These are phyloP conservation scores for Entomortierella beljakovae DNA, from an alignment of 192 early-diverging fungal species.

Conservation along the genomic window DNA sequence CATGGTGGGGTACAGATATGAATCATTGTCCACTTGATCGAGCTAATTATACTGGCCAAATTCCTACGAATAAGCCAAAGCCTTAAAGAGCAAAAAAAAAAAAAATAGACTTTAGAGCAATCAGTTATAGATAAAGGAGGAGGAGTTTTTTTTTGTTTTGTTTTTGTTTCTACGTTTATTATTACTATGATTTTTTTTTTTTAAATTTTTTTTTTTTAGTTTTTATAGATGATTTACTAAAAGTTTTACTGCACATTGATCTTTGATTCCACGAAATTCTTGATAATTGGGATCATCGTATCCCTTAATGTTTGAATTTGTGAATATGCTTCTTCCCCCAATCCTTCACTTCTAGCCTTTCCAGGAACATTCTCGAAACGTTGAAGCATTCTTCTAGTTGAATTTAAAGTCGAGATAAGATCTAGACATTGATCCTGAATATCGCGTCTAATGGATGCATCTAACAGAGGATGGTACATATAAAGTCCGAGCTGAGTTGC, in stretches of 20 bases:
- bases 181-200: not conserved
- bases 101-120: too few relatives aligned
- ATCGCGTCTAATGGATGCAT: constrained; percentile 26
- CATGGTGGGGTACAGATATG: constrained; percentile 63
- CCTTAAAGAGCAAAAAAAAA: too few relatives aligned
- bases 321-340: constrained; percentile 19
- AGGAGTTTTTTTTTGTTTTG: too few relatives aligned
- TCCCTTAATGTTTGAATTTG: constrained; percentile 33
- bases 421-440: constrained; percentile 43
- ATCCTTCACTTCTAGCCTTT: constrained; percentile 15
- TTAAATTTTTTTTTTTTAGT: not conserved
- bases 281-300: constrained; percentile 46
- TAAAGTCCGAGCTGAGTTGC: constrained; percentile 45
- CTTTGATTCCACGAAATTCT: constrained; percentile 49
- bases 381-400: constrained; percentile 36
- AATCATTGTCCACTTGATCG: constrained; percentile 59
- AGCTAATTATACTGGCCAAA: constrained; percentile 48
- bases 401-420: constrained; percentile 40
- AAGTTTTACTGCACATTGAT: constrained; percentile 27
- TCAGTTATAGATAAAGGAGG: too few relatives aligned
- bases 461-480: constrained; percentile 43
- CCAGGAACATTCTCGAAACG: constrained; percentile 48
- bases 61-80: constrained; percentile 21
- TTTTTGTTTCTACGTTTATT: too few relatives aligned
- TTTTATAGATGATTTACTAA: not conserved